A percentile compares a stretch with the other conserved stretches of the same genome.
phyloP scores from a whole-genome alignment of 2,329 filamentous ascomycete species.

The Botrytis aclada region DNA sequence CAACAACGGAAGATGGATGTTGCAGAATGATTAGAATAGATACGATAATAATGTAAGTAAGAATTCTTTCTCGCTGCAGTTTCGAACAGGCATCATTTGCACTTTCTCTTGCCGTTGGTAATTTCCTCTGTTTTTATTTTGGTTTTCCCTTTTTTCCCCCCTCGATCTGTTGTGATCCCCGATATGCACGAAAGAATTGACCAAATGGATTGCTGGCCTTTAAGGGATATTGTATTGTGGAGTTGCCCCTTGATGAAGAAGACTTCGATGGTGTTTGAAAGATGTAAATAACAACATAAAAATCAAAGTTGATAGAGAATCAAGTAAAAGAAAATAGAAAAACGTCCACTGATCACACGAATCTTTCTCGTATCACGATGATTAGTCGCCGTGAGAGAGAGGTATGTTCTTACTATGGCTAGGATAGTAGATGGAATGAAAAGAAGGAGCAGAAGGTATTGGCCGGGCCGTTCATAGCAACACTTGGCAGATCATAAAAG shows the following conservation, averaged over 20 bases:
- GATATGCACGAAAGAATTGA: neutral
- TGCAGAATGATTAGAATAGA: neutral
- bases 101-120: constrained; percentile 6
- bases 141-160: neutral
- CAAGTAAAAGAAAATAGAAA: neutral
- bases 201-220: neutral
- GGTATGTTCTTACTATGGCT: neutral
- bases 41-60: neutral
- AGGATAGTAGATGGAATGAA: neutral
- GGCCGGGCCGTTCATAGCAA: neutral
- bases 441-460: neutral
- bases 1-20: neutral
- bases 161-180: neutral
- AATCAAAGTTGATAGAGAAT: neutral
- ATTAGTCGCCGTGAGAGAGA: neutral
- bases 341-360: too few relatives aligned
- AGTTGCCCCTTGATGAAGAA: constrained; percentile 11
- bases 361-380: neutral
- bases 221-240: constrained; percentile 1
- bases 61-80: neutral
- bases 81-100: constrained; percentile 12
- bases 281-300: neutral
- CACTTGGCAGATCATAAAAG: neutral
- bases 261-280: neutral
- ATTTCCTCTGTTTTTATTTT: constrained; percentile 6